phyloP scores from a whole-genome alignment of 2,329 filamentous ascomycete genomes.

The Metarhizium album region DNA sequence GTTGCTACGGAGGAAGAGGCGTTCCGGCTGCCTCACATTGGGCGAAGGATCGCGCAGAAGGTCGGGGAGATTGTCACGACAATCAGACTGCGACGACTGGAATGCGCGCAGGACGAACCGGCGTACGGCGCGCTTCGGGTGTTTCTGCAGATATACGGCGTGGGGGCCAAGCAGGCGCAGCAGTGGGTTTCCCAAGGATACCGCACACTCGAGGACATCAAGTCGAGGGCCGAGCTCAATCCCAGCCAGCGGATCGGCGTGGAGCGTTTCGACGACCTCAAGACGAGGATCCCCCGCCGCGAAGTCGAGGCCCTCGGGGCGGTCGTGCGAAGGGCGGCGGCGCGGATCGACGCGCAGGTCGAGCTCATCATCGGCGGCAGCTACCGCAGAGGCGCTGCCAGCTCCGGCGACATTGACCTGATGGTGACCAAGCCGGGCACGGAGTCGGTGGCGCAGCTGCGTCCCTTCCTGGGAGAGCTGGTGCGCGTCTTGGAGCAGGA shows the following conservation, averaged over 20 bases:
- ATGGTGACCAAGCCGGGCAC: conserved; percentile 64
- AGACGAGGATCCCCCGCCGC: conserved; percentile 61
- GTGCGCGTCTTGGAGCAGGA: conserved; percentile 47
- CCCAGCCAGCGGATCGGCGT: conserved; percentile 64
- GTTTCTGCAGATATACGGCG: conserved; percentile 73
- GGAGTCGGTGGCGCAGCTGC: conserved; percentile 41
- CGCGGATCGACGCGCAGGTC: conserved; percentile 49
- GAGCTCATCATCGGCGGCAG: conserved; percentile 71
- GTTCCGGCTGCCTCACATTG: conserved; percentile 54
- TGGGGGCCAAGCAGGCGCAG: conserved; percentile 57
- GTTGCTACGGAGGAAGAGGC: conserved; percentile 64
- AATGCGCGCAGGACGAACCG: conserved; percentile 58
- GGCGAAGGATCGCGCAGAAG: conserved; percentile 63
- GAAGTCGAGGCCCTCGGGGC: conserved; percentile 63
- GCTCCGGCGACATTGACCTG: conserved; percentile 75
- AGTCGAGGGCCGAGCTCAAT: conserved; percentile 49
- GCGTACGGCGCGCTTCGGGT: conserved; percentile 52
- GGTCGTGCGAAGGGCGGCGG: conserved; percentile 50
- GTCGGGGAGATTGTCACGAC: conserved; percentile 83
- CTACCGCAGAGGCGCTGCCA: conserved; percentile 66
- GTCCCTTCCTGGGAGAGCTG: conserved; percentile 50
- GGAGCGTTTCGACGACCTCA: conserved; percentile 70
- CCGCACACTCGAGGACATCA: conserved; percentile 63
- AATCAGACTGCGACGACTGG: conserved; percentile 58
- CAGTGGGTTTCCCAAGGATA: conserved; percentile 70